Base-by-base conservation (phyloP, 1,139 yeast species). In the Saccharomyces hybrid region DNA sequence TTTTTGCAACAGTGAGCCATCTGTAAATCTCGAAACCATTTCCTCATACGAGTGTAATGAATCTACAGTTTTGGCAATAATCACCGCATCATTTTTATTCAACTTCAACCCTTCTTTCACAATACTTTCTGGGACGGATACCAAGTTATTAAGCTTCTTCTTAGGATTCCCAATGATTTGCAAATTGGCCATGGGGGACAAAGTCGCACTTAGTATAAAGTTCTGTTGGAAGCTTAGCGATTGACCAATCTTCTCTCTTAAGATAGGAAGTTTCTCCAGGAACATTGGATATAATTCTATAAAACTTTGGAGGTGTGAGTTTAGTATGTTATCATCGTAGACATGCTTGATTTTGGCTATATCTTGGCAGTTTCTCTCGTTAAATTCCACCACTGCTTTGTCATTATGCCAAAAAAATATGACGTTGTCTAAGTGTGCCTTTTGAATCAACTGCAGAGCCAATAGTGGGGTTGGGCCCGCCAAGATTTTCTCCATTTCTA, bases 401-500 rank as follows among this genome's bases (percentile, higher is more conserved):
- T 64, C 67, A 42, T 61, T 60, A 53, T 64, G 66, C 68, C 68
- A 65, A 48, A 56, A 60, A 66, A 88, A 87, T 2, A 88, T 80
- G 14, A 81, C 76, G 41, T 78, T 76, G 46, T 78, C 80, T 48
- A 89, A 74, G 1, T 76, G 76, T 13, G 82, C 79, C 49, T 76
- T 72, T 48, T 78, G 78, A 44, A 91, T 76, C 55, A 87, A 69
- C 23, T 75, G 71, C 51, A 90, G 71, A 0, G 95, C 96, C 57
- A 81, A 77, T 0, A 77, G 72, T 0, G 95, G 88, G 59, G 84
- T 77, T 5, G 69, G 64, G 26, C 95, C 81, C 13, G 71, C 70
- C 44, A 91, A 72, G 46, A 85, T 85, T 69, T 95, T 95, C 51
- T 78, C 83, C 52, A 91, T 70, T 64, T 95, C 99, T n/a, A 82